phyloP scores from a whole-genome alignment of 169 alveolate species.

The Miamiensis avidus region DNA sequence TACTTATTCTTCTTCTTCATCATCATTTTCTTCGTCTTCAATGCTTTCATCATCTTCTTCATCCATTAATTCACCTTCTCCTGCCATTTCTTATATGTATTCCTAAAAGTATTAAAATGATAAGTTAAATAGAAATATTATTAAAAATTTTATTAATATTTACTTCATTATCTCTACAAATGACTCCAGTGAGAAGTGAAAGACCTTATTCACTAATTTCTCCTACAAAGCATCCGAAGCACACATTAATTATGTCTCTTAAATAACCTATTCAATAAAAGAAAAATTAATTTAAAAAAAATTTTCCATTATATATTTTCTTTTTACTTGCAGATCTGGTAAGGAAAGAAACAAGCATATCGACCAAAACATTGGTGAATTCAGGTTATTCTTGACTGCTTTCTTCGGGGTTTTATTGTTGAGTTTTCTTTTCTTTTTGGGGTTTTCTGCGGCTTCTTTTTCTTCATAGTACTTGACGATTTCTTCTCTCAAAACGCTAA shows the following conservation, averaged over 20 bases:
- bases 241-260: not conserved
- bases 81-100: not conserved
- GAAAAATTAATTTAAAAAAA: not conserved
- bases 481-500: not conserved
- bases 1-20: not conserved
- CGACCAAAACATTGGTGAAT: not conserved
- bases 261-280: not conserved
- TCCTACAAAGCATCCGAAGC: not conserved
- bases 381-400: not conserved
- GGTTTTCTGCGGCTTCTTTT: not conserved
- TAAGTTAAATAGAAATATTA: too few species aligned
- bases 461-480: not conserved
- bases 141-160: too few species aligned
- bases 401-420: too few species aligned
- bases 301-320: not conserved
- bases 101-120: not conserved
- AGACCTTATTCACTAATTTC: not conserved
- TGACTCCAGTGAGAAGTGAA: not conserved
- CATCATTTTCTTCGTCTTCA: not conserved
- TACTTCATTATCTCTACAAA: not conserved
- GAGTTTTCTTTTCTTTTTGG: not conserved
- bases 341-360: not conserved
- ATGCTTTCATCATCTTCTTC: not conserved
- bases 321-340: not conserved
- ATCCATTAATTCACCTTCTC: not conserved